These are phyloP conservation scores for Fomitopsis schrenkii DNA, from an alignment of 1,284 basidiomycete genomes.

Conservation along the genomic window DNA sequence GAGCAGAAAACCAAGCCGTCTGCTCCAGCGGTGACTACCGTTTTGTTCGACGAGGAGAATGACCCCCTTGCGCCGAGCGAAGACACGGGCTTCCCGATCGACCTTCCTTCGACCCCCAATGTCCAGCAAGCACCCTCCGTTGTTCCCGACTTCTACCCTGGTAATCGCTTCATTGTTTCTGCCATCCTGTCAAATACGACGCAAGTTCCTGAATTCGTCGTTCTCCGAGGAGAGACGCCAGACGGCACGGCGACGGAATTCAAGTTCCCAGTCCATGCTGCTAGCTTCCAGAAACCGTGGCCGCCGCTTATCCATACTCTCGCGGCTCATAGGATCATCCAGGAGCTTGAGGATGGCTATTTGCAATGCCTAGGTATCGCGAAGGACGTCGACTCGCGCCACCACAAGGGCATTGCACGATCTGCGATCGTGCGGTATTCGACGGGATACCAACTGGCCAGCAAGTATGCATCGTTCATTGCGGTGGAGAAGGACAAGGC, in stretches of 20 bases:
- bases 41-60: background rate
- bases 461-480: conserved; percentile 51
- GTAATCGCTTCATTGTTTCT: conserved; percentile 40
- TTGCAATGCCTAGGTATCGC: conserved; percentile 6
- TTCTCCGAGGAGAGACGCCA: conserved; percentile 33
- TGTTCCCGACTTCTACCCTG: conserved; percentile 40
- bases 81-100: conserved; percentile 9
- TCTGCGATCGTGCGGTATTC: conserved; percentile 47
- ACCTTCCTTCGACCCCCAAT: conserved; percentile 25
- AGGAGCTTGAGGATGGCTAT: conserved; percentile 36
- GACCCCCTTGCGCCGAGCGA: background rate
- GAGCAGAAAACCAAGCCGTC: background rate
- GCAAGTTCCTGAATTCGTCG: conserved; percentile 34
- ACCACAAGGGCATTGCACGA: conserved; percentile 31
- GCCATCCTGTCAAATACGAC: conserved; percentile 32
- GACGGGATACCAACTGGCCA: conserved; percentile 46
- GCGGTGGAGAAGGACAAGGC: conserved; percentile 34
- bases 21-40: background rate
- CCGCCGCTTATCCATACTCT: conserved; percentile 45
- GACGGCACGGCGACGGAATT: conserved; percentile 27
- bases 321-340: conserved; percentile 48
- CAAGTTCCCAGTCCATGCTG: conserved; percentile 31
- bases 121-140: conserved; percentile 42
- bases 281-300: background rate
- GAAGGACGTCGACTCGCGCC: background rate